These are phyloP conservation scores for Chernovozyma sophiae-reginae DNA, from an alignment of 1,139 yeast species.

Conservation along the genomic window DNA sequence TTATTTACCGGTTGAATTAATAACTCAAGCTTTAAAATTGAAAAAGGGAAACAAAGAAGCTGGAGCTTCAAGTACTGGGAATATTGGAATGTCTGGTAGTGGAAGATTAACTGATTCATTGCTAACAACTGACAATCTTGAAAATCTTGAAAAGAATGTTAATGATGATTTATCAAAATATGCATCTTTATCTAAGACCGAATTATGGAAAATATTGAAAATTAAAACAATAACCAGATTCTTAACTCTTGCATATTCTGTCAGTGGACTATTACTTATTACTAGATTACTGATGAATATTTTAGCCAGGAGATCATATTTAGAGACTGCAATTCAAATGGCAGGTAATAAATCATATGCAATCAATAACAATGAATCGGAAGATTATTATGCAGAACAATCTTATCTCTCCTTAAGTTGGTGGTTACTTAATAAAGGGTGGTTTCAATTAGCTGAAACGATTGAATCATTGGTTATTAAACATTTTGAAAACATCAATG, in stretches of 20 bases:
- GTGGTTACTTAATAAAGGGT: constrained; percentile 92
- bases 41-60: constrained; percentile 38
- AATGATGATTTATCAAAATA: constrained; percentile 27
- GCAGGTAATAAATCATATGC: constrained; percentile 40
- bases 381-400: constrained; percentile 62
- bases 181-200: constrained; percentile 55
- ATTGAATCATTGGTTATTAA: constrained; percentile 56
- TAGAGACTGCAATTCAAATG: constrained; percentile 70
- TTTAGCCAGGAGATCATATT: constrained; percentile 79
- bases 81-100: constrained; percentile 1
- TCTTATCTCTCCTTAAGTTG: constrained; percentile 84
- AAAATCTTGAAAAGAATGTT: constrained; percentile 22
- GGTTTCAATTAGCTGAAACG: constrained; percentile 53
- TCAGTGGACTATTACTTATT: constrained; percentile 65
- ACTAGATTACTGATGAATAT: constrained; percentile 85
- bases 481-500: constrained; percentile 62
- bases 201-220: constrained; percentile 84
- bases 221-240: constrained; percentile 70
- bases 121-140: constrained; percentile 40
- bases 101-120: constrained; percentile 24
- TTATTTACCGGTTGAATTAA: constrained; percentile 65
- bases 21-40: constrained; percentile 66
- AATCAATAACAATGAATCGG: constrained; percentile 23
- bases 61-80: not conserved
- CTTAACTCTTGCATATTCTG: constrained; percentile 65